These are phyloP conservation scores for Hysterangium stoloniferum DNA, from an alignment of 768 basidiomycete genomes.

Conservation along the genomic window DNA sequence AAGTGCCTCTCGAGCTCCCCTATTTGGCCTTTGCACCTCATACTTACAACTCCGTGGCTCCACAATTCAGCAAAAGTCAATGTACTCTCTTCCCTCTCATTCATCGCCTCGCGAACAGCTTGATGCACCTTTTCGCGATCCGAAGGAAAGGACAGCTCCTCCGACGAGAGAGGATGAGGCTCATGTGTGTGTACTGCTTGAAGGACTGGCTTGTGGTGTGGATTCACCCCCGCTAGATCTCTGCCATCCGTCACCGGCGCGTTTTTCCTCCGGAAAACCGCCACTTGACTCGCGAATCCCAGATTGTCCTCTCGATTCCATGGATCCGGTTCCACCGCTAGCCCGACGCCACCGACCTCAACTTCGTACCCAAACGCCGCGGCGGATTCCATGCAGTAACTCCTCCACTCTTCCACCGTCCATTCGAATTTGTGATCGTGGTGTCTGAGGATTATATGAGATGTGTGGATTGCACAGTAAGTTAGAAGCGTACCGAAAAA, in stretches of 20 bases:
- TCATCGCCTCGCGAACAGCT: conserved; percentile 6
- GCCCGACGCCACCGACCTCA: conserved; percentile 51
- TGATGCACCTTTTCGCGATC: background rate
- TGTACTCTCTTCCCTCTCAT: background rate
- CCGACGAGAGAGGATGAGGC: conserved; percentile 36
- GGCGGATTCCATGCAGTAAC: conserved; percentile 52
- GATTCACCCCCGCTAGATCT: conserved; percentile 28
- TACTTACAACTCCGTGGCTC: background rate
- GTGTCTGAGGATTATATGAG: conserved; percentile 39
- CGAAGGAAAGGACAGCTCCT: conserved; percentile 33
- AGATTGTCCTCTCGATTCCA: conserved; percentile 63
- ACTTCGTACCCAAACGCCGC: conserved; percentile 68
- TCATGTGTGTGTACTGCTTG: conserved; percentile 34
- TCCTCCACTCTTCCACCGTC: conserved; percentile 65
- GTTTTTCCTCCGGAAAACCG: conserved; percentile 46
- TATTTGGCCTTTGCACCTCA: conserved; percentile 8
- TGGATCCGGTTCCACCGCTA: conserved; percentile 49
- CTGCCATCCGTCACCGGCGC: conserved; percentile 25
- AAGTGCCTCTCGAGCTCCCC: background rate
- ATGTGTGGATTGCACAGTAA: background rate
- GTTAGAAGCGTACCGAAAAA: conserved; percentile 35
- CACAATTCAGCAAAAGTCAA: conserved; percentile 3
- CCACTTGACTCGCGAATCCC: conserved; percentile 63
- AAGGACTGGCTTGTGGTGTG: conserved; percentile 35
- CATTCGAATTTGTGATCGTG: conserved; percentile 86